These are phyloP conservation scores for Saccharomyces hybrid DNA, from an alignment of 1,139 yeast genomes.

Conservation along the genomic window DNA sequence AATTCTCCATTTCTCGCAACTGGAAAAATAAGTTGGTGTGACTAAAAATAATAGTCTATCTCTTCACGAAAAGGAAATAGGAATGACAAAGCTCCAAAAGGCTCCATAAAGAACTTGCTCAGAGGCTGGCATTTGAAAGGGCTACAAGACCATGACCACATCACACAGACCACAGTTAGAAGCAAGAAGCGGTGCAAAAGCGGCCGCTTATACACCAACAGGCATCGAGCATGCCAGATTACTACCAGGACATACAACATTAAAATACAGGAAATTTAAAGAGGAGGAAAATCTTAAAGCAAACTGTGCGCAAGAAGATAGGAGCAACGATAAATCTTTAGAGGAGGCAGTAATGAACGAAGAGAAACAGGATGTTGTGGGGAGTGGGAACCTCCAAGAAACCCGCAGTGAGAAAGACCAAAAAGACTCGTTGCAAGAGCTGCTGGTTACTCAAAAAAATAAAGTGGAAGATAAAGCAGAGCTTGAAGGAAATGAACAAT, in stretches of 20 bases:
- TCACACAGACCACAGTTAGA: constrained; percentile 89
- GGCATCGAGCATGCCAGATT: constrained; percentile 57
- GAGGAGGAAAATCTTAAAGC: constrained; percentile 6
- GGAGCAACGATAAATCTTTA: constrained; percentile 10
- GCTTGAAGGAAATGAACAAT: constrained; percentile 31
- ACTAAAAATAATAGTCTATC: not conserved
- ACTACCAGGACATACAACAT: constrained; percentile 59
- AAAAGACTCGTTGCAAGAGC: constrained; percentile 42
- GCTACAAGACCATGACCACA: constrained; percentile 53
- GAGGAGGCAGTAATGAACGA: constrained; percentile 17
- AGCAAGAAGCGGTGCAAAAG: constrained; percentile 66
- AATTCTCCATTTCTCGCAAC: not conserved
- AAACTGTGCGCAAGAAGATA: constrained; percentile 7
- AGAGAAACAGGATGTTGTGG: constrained; percentile 10
- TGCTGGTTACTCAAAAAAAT: constrained; percentile 45
- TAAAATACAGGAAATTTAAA: constrained; percentile 40
- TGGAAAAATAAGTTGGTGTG: not conserved
- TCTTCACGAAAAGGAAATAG: not conserved
- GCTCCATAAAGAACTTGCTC: not conserved
- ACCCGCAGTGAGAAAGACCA: constrained; percentile 30
- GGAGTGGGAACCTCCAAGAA: constrained; percentile 15
- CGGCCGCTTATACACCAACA: constrained; percentile 37
- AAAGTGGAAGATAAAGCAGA: constrained; percentile 32
- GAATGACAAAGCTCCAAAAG: not conserved
- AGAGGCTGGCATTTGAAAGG: constrained; percentile 1